These are phyloP conservation scores for Jackrogersella multiformis DNA, from an alignment of 495 filamentous ascomycete genomes.

Conservation along the genomic window DNA sequence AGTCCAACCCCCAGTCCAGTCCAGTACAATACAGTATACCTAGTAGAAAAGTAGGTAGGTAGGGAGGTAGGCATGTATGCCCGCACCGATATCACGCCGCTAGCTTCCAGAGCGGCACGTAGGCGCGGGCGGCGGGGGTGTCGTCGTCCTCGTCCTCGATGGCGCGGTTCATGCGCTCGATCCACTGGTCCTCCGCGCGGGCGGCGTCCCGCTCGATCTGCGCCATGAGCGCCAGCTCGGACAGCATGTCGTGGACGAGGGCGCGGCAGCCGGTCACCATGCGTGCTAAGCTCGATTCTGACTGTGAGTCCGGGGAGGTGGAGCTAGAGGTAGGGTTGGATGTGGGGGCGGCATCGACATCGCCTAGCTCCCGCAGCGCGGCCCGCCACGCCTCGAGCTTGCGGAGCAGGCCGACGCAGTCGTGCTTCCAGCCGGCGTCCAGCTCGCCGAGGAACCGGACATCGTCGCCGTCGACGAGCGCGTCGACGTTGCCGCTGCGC, in stretches of 20 bases:
- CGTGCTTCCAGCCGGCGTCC: constrained; percentile 56
- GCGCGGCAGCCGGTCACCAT: constrained; percentile 51
- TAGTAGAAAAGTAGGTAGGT: neutral
- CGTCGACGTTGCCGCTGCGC: constrained; percentile 39
- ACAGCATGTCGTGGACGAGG: constrained; percentile 58
- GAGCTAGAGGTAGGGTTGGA: neutral
- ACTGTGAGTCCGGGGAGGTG: neutral
- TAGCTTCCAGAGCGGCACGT: constrained; percentile 45
- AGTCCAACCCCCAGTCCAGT: neutral
- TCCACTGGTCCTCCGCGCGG: constrained; percentile 57
- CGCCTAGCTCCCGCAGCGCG: constrained; percentile 48
- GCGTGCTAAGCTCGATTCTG: constrained; percentile 48
- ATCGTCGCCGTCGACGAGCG: constrained; percentile 36
- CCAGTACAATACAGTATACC: neutral
- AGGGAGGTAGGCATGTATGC: neutral
- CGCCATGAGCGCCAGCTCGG: constrained; percentile 59
- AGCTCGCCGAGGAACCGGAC: constrained; percentile 53
- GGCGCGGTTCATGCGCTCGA: constrained; percentile 54
- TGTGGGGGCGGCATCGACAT: neutral
- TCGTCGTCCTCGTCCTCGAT: constrained; percentile 44
- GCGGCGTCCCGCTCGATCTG: constrained; percentile 57
- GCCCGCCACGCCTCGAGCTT: constrained; percentile 56
- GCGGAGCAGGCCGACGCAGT: constrained; percentile 50
- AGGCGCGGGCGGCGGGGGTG: constrained; percentile 28
- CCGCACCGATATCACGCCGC: constrained; percentile 19